These are phyloP conservation scores for Salix dunnii DNA, from an alignment of 345 rosid species.

Conservation along the genomic window DNA sequence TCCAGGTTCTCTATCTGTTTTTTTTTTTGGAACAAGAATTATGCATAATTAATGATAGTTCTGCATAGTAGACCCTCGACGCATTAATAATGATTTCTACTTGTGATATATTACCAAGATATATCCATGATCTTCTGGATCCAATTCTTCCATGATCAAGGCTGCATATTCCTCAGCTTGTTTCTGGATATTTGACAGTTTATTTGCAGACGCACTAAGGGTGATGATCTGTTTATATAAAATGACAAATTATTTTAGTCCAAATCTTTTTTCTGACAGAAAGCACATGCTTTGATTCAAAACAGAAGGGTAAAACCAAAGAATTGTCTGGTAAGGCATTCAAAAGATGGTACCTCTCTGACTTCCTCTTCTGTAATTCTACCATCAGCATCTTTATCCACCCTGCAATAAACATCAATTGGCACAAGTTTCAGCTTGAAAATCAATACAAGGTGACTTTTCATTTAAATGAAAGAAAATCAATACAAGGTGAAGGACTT, in stretches of 20 bases:
- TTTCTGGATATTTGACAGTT: conserved; percentile 54
- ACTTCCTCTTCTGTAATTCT: conserved; percentile 73
- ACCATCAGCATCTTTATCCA: conserved; percentile 85
- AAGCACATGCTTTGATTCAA: conserved; percentile 15
- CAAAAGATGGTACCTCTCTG: conserved; percentile 42
- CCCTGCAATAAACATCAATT: conserved; percentile 43
- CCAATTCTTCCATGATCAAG: conserved; percentile 80
- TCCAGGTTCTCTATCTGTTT: conserved; percentile 64
- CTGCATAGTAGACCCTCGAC: not conserved
- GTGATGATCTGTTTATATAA: conserved; percentile 50
- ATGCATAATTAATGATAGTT: not conserved
- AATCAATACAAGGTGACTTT: not conserved
- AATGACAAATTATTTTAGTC: not conserved
- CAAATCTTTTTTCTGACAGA: not conserved
- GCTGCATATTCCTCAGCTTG: conserved; percentile 83
- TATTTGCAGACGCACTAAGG: conserved; percentile 80
- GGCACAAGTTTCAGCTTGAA: not conserved
- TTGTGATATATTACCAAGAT: conserved; percentile 49
- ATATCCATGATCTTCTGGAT: conserved; percentile 66
- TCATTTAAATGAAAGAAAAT: not conserved
- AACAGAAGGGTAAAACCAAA: too few relatives aligned
- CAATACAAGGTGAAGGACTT: not conserved
- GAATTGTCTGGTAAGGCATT: not conserved
- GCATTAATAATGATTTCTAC: not conserved
- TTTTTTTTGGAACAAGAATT: not conserved